These are phyloP conservation scores for Lepidopterella palustris DNA, from an alignment of 495 filamentous ascomycete species.

Conservation along the genomic window DNA sequence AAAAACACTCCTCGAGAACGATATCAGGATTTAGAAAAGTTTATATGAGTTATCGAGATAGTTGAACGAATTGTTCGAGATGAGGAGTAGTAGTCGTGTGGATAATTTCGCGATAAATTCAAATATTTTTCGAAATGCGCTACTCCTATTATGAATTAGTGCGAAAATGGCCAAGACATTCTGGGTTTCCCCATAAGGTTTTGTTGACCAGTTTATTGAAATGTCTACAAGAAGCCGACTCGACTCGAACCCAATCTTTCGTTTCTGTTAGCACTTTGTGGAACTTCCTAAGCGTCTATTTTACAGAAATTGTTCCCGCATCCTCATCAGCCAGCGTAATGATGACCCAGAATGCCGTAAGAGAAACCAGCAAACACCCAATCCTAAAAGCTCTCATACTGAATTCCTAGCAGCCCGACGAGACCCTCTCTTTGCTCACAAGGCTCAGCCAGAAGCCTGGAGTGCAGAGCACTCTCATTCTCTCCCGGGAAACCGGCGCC, in stretches of 20 bases:
- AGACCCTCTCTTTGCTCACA: conserved; percentile 41
- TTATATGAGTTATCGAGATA: not conserved
- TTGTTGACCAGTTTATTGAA: too few relatives aligned
- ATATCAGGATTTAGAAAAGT: not conserved
- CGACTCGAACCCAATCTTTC: not conserved
- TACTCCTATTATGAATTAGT: not conserved
- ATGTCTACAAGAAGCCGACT: not conserved
- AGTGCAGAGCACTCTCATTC: conserved; percentile 56
- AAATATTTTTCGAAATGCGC: not conserved
- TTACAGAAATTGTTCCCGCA: too few relatives aligned
- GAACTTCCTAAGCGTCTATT: too few relatives aligned
- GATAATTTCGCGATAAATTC: not conserved
- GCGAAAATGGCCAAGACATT: not conserved
- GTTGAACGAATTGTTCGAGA: not conserved
- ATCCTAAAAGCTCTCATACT: conserved; percentile 36
- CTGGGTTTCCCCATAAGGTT: too few relatives aligned
- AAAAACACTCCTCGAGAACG: not conserved
- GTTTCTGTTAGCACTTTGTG: not conserved
- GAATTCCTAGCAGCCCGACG: conserved; percentile 41
- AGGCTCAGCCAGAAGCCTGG: conserved; percentile 59
- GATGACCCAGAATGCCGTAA: conserved; percentile 1
- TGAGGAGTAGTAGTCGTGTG: not conserved
- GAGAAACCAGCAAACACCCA: conserved; percentile 26
- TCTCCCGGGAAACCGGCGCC: conserved; percentile 53
- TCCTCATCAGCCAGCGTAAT: too few relatives aligned